These are phyloP conservation scores for Plasmodium relictum DNA, from an alignment of 169 alveolate genomes.

Conservation along the genomic window DNA sequence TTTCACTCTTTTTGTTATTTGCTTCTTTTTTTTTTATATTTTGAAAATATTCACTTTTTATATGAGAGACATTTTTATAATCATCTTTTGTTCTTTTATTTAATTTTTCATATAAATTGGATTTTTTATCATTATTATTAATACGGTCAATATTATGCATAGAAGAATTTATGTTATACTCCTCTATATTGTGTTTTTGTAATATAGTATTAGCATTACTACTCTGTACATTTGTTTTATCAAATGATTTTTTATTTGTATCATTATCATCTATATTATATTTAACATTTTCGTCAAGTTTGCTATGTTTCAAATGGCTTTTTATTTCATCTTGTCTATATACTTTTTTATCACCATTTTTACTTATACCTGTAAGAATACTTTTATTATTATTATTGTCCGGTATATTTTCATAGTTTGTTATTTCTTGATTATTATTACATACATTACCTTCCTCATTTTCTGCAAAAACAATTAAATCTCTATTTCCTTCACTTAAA, in stretches of 20 bases:
- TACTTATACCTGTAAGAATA: not conserved
- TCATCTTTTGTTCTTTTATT: not conserved
- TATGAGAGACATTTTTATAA: not conserved
- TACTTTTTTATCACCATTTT: not conserved
- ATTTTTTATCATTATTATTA: not conserved
- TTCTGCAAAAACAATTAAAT: conserved; percentile 73
- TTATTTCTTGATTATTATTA: not conserved
- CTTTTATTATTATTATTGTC: not conserved
- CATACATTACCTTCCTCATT: conserved; percentile 38
- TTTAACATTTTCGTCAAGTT: not conserved
- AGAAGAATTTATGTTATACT: not conserved
- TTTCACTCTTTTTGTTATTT: conserved; percentile 22
- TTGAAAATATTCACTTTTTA: not conserved
- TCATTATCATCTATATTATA: not conserved
- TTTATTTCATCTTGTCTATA: not conserved
- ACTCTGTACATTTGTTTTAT: not conserved
- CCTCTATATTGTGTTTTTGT: not conserved
- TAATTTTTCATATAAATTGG: not conserved
- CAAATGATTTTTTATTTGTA: not conserved
- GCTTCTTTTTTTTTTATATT: conserved; percentile 76
- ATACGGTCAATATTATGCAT: not conserved
- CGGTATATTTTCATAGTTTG: not conserved
- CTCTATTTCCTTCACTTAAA: conserved; percentile 74
- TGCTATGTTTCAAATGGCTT: not conserved
- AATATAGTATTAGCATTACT: not conserved